A percentile compares a stretch with the other conserved stretches of the same genome.
Evolutionary conservation across 2,329 filamentous ascomycete genomes (phyloP).

Genomic region (Botrytis aclada): DNA sequence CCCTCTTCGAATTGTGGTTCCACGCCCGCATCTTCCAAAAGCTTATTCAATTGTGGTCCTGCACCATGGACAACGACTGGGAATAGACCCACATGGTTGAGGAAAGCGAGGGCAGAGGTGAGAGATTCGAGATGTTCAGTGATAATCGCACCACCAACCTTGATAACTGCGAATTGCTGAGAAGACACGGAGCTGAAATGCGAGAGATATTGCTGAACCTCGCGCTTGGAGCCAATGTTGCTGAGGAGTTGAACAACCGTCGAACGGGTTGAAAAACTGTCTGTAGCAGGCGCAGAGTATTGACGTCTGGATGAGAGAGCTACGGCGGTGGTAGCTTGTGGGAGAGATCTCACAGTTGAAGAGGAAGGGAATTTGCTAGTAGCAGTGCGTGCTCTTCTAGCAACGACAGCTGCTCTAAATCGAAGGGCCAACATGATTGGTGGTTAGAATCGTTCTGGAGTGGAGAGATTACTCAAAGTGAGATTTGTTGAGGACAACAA

Average conservation of each 20-base stretch:
- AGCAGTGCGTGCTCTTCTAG: conserved; percentile 34
- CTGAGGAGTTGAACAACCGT: conserved; percentile 88
- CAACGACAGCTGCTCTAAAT: conserved; percentile 34
- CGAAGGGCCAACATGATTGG: conserved; percentile 38
- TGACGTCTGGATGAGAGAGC: conserved; percentile 31
- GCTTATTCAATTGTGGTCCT: conserved; percentile 89
- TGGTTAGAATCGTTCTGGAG: conserved; percentile 14
- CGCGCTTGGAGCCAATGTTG: conserved; percentile 93
- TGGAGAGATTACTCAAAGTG: conserved; percentile 6
- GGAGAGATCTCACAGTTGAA: conserved; percentile 28
- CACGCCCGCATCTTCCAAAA: conserved; percentile 84
- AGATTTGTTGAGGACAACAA: conserved; percentile 8
- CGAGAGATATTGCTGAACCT: conserved; percentile 95
- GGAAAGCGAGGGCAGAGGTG: conserved; percentile 82
- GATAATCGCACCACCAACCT: conserved; percentile 94
- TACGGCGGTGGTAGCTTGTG: conserved; percentile 32
- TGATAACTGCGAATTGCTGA: conserved; percentile 97
- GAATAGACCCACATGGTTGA: conserved; percentile 92
- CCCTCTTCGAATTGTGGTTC: conserved; percentile 96
- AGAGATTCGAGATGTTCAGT: conserved; percentile 92
- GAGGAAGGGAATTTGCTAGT: conserved; percentile 30
- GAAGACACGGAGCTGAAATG: conserved; percentile 96
- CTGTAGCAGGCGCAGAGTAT: conserved; percentile 35
- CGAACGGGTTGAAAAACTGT: conserved; percentile 55
- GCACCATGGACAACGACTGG: conserved; percentile 95